Evolutionary conservation across 2,329 filamentous ascomycete species (phyloP).

Genomic region (Arthroderma sp.): DNA sequence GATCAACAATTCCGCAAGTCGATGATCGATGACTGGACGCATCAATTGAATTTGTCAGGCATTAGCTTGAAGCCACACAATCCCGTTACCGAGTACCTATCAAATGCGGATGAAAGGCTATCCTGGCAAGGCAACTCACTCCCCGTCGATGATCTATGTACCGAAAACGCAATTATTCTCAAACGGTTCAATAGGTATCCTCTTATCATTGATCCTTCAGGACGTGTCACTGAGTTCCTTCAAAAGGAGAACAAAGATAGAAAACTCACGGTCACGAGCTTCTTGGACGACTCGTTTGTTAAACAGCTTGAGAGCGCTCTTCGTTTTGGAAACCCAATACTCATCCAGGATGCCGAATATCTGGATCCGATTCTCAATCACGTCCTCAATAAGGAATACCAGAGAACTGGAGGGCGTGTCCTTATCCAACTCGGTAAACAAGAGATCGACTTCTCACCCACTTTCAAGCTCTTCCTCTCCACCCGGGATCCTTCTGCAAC

Average conservation of each 20-base stretch:
- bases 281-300: conserved; percentile 93
- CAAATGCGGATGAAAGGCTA: conserved; percentile 86
- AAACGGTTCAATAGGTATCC: conserved; percentile 98
- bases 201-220: conserved; percentile 94
- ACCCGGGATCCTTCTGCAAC: conserved; percentile 91
- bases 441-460: conserved; percentile 96
- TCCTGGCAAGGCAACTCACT: conserved; percentile 89
- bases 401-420: conserved; percentile 93
- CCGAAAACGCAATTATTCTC: conserved; percentile 93
- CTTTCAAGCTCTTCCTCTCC: conserved; percentile 89
- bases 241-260: conserved; percentile 90
- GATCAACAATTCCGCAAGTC: conserved; percentile 96
- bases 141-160: conserved; percentile 93
- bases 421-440: conserved; percentile 97
- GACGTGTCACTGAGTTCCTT: conserved; percentile 84
- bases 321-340: conserved; percentile 93
- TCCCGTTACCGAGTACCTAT: conserved; percentile 89
- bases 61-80: conserved; percentile 89
- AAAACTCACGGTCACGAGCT: conserved; percentile 90
- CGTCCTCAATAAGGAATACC: conserved; percentile 98
- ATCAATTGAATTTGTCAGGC: conserved; percentile 85
- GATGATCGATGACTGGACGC: conserved; percentile 95
- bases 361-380: conserved; percentile 95
- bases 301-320: conserved; percentile 96
- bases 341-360: conserved; percentile 97